These are phyloP conservation scores for Zea luxurians DNA, from an alignment of 176 grass and related monocot species.

Conservation along the genomic window DNA sequence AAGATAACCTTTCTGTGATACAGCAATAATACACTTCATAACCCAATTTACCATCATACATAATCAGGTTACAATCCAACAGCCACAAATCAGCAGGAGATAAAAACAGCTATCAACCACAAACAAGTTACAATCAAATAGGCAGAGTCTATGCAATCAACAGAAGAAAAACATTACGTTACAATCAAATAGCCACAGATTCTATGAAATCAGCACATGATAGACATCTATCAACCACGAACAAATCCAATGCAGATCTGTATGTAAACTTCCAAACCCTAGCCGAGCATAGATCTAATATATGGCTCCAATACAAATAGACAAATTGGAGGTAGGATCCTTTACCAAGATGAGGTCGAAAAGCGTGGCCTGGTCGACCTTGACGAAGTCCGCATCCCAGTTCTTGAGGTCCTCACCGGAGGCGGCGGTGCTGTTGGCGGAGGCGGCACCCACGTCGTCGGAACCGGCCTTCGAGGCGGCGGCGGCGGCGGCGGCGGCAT, in stretches of 20 bases:
- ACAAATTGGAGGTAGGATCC: no score
- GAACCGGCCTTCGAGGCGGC: constrained; percentile 31
- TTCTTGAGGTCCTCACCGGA: constrained; percentile 54
- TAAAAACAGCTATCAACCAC: neutral
- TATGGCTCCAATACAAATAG: neutral
- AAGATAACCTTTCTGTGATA: neutral
- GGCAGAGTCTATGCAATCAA: neutral
- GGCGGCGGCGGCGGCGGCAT: constrained; percentile 17
- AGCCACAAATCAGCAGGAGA: neutral
- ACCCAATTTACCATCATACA: neutral
- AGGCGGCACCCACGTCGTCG: constrained; percentile 1
- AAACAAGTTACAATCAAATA: neutral
- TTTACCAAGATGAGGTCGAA: constrained; percentile 59
- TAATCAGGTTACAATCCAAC: neutral
- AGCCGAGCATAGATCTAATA: constrained; percentile 16
- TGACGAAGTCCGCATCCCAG: constrained; percentile 66
- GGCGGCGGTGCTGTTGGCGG: neutral
- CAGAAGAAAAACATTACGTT: neutral
- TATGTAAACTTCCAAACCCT: neutral
- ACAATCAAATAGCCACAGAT: neutral
- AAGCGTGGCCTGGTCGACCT: constrained; percentile 67
- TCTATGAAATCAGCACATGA: neutral
- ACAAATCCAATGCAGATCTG: constrained; percentile 27
- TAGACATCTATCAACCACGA: neutral
- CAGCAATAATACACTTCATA: neutral